Evolutionary conservation across 331 rosid genomes (phyloP).

Genomic region (Rhamnella rubrinervis): DNA sequence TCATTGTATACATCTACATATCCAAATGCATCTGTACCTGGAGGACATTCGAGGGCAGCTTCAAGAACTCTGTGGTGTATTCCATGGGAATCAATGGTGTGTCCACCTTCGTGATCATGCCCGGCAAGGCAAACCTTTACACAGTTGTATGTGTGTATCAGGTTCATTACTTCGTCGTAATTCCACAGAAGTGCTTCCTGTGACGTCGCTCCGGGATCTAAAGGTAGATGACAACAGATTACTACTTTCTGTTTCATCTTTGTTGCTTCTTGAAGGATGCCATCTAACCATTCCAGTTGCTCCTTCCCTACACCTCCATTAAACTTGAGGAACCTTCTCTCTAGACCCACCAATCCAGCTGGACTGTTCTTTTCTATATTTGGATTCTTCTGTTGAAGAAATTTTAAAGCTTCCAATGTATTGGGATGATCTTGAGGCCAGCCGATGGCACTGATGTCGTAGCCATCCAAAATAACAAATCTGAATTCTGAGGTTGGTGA

Average conservation of each 20-base stretch:
- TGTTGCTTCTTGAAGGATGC: conserved; percentile 66
- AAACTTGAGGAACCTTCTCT: conserved; percentile 85
- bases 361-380: conserved; percentile 85
- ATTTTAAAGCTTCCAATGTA: conserved; percentile 53
- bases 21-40: conserved; percentile 72
- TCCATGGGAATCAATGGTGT: conserved; percentile 71
- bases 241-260: conserved; percentile 65
- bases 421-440: conserved; percentile 79
- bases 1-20: conserved; percentile 62
- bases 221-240: conserved; percentile 73
- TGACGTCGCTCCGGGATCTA: conserved; percentile 59
- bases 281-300: conserved; percentile 78
- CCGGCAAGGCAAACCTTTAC: conserved; percentile 84
- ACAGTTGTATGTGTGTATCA: conserved; percentile 68
- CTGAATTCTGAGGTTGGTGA: conserved; percentile 70
- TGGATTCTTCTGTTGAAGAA: conserved; percentile 69
- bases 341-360: conserved; percentile 52
- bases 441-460: conserved; percentile 83
- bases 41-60: conserved; percentile 95
- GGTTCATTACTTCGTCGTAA: conserved; percentile 72
- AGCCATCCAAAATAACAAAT: conserved; percentile 77
- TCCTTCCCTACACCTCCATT: conserved; percentile 88
- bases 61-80: conserved; percentile 80
- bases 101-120: conserved; percentile 82
- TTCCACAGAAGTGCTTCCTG: conserved; percentile 71